Evolutionary conservation across 179 eudicot species (phyloP).

Genomic region (Silene coronaria): DNA sequence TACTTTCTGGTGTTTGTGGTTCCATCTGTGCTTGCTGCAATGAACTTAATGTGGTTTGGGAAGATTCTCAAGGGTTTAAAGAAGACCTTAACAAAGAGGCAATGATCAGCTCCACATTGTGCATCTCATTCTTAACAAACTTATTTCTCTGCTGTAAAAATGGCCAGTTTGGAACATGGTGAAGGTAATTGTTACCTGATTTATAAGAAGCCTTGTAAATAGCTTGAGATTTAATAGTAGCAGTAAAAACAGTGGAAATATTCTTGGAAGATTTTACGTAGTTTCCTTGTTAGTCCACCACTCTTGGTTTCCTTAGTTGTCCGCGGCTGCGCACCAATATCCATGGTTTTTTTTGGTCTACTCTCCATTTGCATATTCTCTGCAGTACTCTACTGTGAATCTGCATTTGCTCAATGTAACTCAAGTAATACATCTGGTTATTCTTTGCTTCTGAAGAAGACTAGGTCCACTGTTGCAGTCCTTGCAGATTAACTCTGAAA

Average conservation of each 20-base stretch:
- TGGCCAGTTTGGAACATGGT: not conserved
- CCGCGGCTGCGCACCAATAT: not conserved
- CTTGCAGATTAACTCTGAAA: too few species aligned
- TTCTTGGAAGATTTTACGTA: not conserved
- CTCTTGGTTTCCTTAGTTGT: not conserved
- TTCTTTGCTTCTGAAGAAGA: not conserved
- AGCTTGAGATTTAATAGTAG: not conserved
- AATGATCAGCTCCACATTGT: slow-evolving; percentile 20
- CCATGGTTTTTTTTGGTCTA: not conserved
- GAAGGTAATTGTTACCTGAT: slow-evolving; percentile 3
- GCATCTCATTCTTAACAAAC: not conserved
- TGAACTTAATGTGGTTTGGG: slow-evolving; percentile 97
- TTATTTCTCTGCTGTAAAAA: slow-evolving; percentile 1
- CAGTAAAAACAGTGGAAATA: slow-evolving; percentile 1
- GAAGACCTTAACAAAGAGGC: slow-evolving; percentile 63
- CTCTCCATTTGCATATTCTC: not conserved
- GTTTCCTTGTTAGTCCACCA: not conserved
- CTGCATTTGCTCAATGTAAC: not conserved
- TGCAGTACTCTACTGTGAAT: not conserved
- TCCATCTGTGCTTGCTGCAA: slow-evolving; percentile 58
- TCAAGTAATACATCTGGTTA: not conserved
- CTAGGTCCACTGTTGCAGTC: too few species aligned
- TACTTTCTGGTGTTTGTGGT: slow-evolving; percentile 65
- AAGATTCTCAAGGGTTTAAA: slow-evolving; percentile 84
- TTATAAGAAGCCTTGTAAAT: not conserved